Evolutionary conservation across 2,329 filamentous ascomycete genomes (phyloP), one percentile per base, ranked within the genome.

Genomic region (Fusarium verrucosum): DNA sequence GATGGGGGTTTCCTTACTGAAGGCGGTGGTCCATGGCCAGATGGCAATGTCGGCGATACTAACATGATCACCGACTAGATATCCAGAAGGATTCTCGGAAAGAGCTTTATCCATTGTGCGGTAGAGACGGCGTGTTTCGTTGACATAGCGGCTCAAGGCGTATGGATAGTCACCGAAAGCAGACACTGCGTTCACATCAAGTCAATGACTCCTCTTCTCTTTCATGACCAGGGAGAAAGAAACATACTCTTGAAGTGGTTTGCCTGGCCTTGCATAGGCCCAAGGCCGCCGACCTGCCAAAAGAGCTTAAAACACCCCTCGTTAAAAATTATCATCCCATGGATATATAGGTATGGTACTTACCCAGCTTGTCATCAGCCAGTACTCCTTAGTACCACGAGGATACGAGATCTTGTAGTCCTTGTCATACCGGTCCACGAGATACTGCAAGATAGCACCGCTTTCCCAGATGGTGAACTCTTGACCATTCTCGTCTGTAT

Each of bases 381-480:
- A 92, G 75, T 88, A 85, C 76, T 97, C 92, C 40, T 87, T 82
- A 3, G 86, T 85, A 13, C 87, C 92, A 19, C 77, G 78, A 0
- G 92, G 90, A 75, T 91, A 96, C 40, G 89, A 92, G 60, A 96
- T 85, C 79, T 92, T 94, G 82, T 95, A 80, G 51, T 93, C 89
- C 19, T 82, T 83, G 77, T 96, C 92, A 76, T 96, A 96, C 58
- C 87, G 85, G 40, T 92, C 89, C 14, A 90, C 87, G 7, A 97
- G 84, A 75, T 97, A 96, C 75, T 92, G 87, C 79, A 96, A 82
- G 73, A 96, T 94, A 65, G 89, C 86, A 54, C 91, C 92, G 63
- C 87, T 91, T 77, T 97, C 93, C 72, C 95, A 96, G 22, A 96
- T 75, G 52, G 84, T 83, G 73, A 96, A 91, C 20, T 82, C 80